Evolutionary conservation across 163 green algal genomes (phyloP).

Genomic region (Scenedesmus sp.): DNA sequence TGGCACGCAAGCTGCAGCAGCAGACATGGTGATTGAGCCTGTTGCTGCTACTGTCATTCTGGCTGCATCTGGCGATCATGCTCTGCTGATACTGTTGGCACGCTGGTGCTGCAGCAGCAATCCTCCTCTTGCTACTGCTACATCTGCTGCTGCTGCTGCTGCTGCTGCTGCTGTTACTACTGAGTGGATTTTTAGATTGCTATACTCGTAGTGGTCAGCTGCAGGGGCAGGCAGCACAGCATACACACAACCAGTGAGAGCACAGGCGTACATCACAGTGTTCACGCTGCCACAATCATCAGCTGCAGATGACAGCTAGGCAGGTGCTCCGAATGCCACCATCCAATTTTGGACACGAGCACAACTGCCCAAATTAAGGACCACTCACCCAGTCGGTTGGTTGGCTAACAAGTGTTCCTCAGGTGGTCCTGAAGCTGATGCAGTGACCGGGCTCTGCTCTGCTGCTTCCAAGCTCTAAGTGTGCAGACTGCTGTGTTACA

Average conservation of each 20-base stretch:
- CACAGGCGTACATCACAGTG: background rate
- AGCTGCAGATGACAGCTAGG: too few relatives aligned
- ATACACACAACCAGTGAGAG: background rate
- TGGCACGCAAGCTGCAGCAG: background rate
- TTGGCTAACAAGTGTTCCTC: slow-evolving; percentile 18
- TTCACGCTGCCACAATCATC: too few relatives aligned
- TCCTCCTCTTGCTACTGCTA: background rate
- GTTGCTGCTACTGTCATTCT: background rate
- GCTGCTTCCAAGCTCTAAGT: background rate
- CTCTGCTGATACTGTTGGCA: background rate
- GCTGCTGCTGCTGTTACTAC: background rate
- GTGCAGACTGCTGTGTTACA: too few relatives aligned
- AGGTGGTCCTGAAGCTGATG: slow-evolving; percentile 29
- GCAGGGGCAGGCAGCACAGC: background rate
- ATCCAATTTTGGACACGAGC: too few relatives aligned
- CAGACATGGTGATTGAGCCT: background rate
- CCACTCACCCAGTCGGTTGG: too few relatives aligned
- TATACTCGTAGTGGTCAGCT: slow-evolving; percentile 44
- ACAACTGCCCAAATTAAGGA: too few relatives aligned
- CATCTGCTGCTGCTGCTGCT: background rate
- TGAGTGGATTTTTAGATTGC: slow-evolving; percentile 31
- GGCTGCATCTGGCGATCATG: background rate
- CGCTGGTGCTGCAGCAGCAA: background rate
- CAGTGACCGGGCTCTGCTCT: slow-evolving; percentile 21
- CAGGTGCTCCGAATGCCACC: too few relatives aligned